phyloP scores from a whole-genome alignment of 192 early-diverging fungal genomes.

The Coemansia sp. region DNA sequence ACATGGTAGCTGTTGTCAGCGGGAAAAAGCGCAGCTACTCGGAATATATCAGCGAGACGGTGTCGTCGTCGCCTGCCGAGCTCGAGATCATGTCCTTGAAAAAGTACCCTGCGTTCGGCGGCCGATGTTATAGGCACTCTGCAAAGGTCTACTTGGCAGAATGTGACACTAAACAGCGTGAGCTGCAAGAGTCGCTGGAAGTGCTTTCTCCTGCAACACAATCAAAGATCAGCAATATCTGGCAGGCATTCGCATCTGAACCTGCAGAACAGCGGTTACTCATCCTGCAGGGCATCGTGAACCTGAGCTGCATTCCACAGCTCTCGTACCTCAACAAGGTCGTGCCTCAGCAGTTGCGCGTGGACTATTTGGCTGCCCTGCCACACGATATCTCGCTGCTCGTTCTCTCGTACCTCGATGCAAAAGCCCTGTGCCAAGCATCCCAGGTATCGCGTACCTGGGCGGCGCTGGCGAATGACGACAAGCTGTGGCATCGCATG shows the following conservation, averaged over 20 bases:
- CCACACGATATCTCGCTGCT: constrained; percentile 81
- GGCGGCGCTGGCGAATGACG: constrained; percentile 85
- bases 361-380: constrained; percentile 77
- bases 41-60: constrained; percentile 17
- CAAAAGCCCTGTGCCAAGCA: constrained; percentile 83
- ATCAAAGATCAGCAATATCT: constrained; percentile 66
- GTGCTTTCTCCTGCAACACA: constrained; percentile 59
- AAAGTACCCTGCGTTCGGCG: constrained; percentile 49
- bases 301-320: constrained; percentile 82
- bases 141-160: constrained; percentile 51
- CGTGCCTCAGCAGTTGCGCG: constrained; percentile 69
- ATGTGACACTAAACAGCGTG: constrained; percentile 31
- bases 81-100: constrained; percentile 29
- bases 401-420: constrained; percentile 90
- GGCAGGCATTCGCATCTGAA: constrained; percentile 68
- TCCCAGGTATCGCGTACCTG: constrained; percentile 84
- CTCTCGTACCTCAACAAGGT: constrained; percentile 76
- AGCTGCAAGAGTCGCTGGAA: constrained; percentile 59
- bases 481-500: constrained; percentile 94
- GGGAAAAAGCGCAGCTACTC: constrained; percentile 44
- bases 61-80: constrained; percentile 8
- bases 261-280: constrained; percentile 63
- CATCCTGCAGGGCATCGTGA: constrained; percentile 73
- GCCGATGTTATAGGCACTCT: constrained; percentile 56
- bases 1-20: neutral